Evolutionary conservation across 495 filamentous ascomycete genomes (phyloP).

Genomic region (Hyaloscypha hepaticicola): DNA sequence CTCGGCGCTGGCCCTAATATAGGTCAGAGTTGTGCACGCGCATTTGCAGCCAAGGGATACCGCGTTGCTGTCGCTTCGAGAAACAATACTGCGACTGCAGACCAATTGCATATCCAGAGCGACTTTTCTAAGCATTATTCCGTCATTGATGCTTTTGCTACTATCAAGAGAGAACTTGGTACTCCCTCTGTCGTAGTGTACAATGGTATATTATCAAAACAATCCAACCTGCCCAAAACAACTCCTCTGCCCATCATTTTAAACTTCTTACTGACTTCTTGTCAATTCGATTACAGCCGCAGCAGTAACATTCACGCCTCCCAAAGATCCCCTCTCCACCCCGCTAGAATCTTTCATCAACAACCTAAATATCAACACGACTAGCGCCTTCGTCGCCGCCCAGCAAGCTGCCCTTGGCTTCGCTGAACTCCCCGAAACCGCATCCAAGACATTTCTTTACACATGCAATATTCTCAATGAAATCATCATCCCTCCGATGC

Average conservation of each 20-base stretch:
- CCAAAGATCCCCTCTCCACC: slow-evolving; percentile 37
- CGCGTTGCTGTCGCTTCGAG: slow-evolving; percentile 41
- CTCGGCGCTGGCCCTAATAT: slow-evolving; percentile 46
- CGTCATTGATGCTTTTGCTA: slow-evolving; percentile 36
- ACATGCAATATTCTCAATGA: slow-evolving; percentile 47
- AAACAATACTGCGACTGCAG: slow-evolving; percentile 34
- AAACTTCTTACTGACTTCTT: slow-evolving; percentile 25
- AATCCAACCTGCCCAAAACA: background rate
- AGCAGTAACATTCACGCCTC: slow-evolving; percentile 25
- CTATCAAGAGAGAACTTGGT: slow-evolving; percentile 38
- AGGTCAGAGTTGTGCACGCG: slow-evolving; percentile 34
- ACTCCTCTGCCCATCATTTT: slow-evolving; percentile 14
- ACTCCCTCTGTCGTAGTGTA: slow-evolving; percentile 47
- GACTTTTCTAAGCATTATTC: slow-evolving; percentile 42
- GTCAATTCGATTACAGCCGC: too few relatives aligned
- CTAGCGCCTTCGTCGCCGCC: slow-evolving; percentile 42
- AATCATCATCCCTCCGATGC: slow-evolving; percentile 30
- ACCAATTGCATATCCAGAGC: slow-evolving; percentile 37
- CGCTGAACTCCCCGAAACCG: slow-evolving; percentile 34
- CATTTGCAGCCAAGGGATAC: slow-evolving; percentile 47
- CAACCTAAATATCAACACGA: slow-evolving; percentile 42
- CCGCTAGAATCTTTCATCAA: slow-evolving; percentile 34
- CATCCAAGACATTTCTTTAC: slow-evolving; percentile 45
- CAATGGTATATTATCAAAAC: slow-evolving; percentile 50
- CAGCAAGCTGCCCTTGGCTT: slow-evolving; percentile 42